Evolutionary conservation across 1,139 yeast genomes (phyloP).

Genomic region (Candida anutae): DNA sequence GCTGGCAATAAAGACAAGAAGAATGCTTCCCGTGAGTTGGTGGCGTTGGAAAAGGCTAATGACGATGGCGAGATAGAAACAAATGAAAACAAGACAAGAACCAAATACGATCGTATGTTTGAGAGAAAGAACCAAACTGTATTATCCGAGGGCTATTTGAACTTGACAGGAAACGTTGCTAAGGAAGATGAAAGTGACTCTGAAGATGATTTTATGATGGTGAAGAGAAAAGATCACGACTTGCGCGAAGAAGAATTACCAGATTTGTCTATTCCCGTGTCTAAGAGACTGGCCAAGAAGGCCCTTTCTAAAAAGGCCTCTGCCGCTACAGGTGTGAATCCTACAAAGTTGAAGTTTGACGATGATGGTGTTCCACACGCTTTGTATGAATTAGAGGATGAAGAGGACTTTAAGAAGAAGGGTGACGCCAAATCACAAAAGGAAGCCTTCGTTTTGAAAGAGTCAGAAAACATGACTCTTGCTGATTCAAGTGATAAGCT

Average conservation of each 20-base stretch:
- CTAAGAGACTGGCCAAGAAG: conserved; percentile 81
- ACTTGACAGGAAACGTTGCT: conserved; percentile 43
- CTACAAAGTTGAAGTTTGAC: conserved; percentile 79
- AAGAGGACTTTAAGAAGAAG: conserved; percentile 70
- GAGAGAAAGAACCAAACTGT: conserved; percentile 92
- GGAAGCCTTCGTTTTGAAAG: conserved; percentile 56
- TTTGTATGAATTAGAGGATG: conserved; percentile 83
- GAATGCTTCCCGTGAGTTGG: conserved; percentile 69
- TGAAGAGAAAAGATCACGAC: conserved; percentile 71
- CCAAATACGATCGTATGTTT: conserved; percentile 94
- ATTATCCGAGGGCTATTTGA: conserved; percentile 78
- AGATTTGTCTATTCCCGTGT: conserved; percentile 51
- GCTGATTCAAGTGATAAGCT: conserved; percentile 75
- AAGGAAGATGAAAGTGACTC: conserved; percentile 34
- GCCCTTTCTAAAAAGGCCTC: conserved; percentile 83
- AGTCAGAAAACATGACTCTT: conserved; percentile 56
- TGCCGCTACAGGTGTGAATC: conserved; percentile 55
- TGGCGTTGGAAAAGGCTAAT: conserved; percentile 49
- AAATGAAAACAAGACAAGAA: conserved; percentile 32
- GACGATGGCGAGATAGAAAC: conserved; percentile 54
- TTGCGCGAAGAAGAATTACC: conserved; percentile 61
- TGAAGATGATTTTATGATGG: conserved; percentile 68
- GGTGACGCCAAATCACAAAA: conserved; percentile 74
- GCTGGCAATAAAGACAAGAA: conserved; percentile 61
- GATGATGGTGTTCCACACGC: conserved; percentile 93